Base-by-base conservation (phyloP, 805 yeast genomes). In the Wickerhamiella hasegawae region DNA sequence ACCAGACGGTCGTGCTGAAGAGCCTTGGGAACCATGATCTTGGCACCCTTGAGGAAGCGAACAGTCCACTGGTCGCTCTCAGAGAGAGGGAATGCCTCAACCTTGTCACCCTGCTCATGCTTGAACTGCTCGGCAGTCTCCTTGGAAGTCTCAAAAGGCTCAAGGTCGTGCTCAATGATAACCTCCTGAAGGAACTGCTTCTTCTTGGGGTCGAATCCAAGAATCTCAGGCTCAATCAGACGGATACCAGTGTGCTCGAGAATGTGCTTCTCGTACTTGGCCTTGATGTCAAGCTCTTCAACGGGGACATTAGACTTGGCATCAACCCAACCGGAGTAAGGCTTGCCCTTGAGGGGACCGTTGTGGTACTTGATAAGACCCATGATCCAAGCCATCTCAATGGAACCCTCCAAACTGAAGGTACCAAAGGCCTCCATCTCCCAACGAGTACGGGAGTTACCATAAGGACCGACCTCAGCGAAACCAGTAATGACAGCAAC, bases 361-460 rank as follows among this genome's bases (percentile, higher is more conserved):
- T 82, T 81, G 65, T 81, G 90, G 65, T 90, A 90, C 63, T 82
- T 83, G 65, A 90, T 85, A 55, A 80, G 71, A 47, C 96, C 96
- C 97, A 90, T 90, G 50, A 90, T 85, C 96, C 97, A 90, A 33
- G 99, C 97, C 94, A 90, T 85, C 66, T 90, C 98, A 55, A 90
- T 78, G 54, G 95, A 79, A 54, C 98, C 98, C 63, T 90, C 98
- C 49, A 90, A 66, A 8, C 96, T 85, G 63, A 90, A 90, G 55
- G 80, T 83, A 52, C 98, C 98, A 41, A 59, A 47, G 31, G 96
- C 82, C 65, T 90, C 98, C 94, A 90, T 90, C 63, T 90, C 97
- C 98, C 98, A 90, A 69, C 98, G 75, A 38, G 98, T 90, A 71
- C 97, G 80, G 26, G 98, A 64, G 58, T 85, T 84, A 72, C 98